These are phyloP conservation scores for Pseudomicrostroma phylloplanum DNA, from an alignment of 1,284 basidiomycete species.

Conservation along the genomic window DNA sequence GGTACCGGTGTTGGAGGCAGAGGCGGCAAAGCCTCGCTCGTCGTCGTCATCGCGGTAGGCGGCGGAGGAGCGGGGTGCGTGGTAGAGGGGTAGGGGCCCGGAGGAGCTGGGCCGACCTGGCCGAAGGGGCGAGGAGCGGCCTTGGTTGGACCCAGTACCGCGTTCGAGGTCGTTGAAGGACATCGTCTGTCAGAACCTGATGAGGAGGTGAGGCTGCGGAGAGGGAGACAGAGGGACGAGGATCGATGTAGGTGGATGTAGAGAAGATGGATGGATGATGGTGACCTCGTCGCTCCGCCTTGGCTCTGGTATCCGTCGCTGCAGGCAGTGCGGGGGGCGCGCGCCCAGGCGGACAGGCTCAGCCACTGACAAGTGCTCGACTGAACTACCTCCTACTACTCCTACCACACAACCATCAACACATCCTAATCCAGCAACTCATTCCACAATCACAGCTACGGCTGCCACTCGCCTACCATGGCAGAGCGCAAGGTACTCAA, in stretches of 20 bases:
- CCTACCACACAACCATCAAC: no score
- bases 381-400: no score
- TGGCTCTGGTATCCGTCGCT: no score
- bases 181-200: slow-evolving; percentile 37
- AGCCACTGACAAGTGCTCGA: no score
- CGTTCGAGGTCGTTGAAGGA: slow-evolving; percentile 56
- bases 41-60: slow-evolving; percentile 9
- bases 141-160: slow-evolving; percentile 29
- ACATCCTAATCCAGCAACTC: no score
- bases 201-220: no score
- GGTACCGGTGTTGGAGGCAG: not conserved
- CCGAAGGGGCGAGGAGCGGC: slow-evolving; percentile 11
- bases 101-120: not conserved
- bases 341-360: no score
- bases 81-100: slow-evolving; percentile 25
- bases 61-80: slow-evolving; percentile 18
- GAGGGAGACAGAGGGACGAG: no score
- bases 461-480: slow-evolving; percentile 34
- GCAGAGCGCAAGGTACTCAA: slow-evolving; percentile 53
- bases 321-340: no score
- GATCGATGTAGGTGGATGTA: no score
- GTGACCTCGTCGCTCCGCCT: no score
- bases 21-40: slow-evolving; percentile 16
- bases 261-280: no score
- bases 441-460: not conserved